Base-by-base conservation (phyloP, 257 asterid species). In the Rhazya stricta region DNA sequence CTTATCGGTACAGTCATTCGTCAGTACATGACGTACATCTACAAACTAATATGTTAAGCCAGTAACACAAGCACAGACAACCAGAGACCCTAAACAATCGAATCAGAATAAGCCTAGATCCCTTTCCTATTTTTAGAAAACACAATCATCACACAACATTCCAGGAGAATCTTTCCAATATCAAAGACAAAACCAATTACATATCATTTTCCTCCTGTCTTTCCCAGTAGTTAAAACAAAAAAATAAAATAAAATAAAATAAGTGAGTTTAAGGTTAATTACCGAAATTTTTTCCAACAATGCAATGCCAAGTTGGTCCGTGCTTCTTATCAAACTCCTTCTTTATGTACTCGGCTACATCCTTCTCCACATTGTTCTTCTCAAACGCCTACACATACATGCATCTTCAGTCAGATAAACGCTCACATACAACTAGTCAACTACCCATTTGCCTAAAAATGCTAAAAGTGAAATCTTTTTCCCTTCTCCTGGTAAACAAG, bases 221-320 rank as follows among this genome's bases (percentile, higher is more conserved):
- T 42, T 11, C 25, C 23, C 56, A 27, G 7, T 50, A 13, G 3
- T 27, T 30, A 57, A 1, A 6, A 16, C 11, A 67, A 58, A 29
- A 8, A 37, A 45, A 36, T 21, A 5, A 46, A 62, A 29, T n/a
- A 9, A 23, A 8, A 46, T n/a, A 65, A 57, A 32, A 18, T 41
- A 54, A 72, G 76, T 2, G 54, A 30, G 71, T 36, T n/a, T 43
- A 9, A 65, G 73, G 62, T 32, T 9, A 58, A 62, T 62, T 91
- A 94, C 99, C 99, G 76, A 92, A 94, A 86, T 94, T 94, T 87
- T 91, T 94, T 82, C 99, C 99, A 68, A 92, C 99, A 79, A 94
- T 94, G 85, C 99, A 94, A 82, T 94, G 99, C 99, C 99, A 94
- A 72, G 99, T 94, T 36, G 99, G 98, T 61, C 98, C 98, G 71